Percentiles rank a stretch among this genome's conserved stretches.
phyloP scores from a whole-genome alignment of 805 yeast genomes.

The Candida insectorum region DNA sequence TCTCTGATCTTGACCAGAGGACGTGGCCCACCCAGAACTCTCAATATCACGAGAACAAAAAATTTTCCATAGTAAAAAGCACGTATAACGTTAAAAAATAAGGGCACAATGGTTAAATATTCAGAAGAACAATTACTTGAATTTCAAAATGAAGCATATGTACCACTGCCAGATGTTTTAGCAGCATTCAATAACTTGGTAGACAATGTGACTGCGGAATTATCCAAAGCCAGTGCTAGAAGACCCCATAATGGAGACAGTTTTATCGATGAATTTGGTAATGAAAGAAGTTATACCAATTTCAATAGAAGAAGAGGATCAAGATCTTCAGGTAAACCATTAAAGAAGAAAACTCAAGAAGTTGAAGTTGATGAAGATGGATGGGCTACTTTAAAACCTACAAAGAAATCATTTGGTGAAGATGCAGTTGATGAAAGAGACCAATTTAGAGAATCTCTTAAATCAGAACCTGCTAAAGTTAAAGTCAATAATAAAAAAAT shows the following conservation, averaged over 20 bases:
- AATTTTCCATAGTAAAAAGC: conserved; percentile 5
- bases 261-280: conserved; percentile 43
- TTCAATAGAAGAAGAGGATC: conserved; percentile 65
- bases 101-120: conserved; percentile 52
- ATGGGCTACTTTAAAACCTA: conserved; percentile 62
- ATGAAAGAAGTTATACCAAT: conserved; percentile 43
- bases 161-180: conserved; percentile 62
- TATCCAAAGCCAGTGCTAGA: conserved; percentile 20
- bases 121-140: conserved; percentile 68
- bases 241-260: conserved; percentile 38
- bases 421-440: conserved; percentile 47
- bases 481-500: conserved; percentile 74
- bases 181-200: conserved; percentile 62
- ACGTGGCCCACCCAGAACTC: too few relatives aligned
- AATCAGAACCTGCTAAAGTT: conserved; percentile 44
- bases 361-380: conserved; percentile 72
- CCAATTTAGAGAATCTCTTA: conserved; percentile 43
- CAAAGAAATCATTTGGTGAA: conserved; percentile 49
- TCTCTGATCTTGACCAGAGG: too few relatives aligned
- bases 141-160: conserved; percentile 52
- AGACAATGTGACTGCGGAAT: conserved; percentile 56
- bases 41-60: conserved; percentile 2
- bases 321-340: conserved; percentile 45
- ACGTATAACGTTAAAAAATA: background rate
- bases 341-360: conserved; percentile 53